Evolutionary conservation across 179 eudicot genomes (phyloP).

Genomic region (Corrigiola litoralis): DNA sequence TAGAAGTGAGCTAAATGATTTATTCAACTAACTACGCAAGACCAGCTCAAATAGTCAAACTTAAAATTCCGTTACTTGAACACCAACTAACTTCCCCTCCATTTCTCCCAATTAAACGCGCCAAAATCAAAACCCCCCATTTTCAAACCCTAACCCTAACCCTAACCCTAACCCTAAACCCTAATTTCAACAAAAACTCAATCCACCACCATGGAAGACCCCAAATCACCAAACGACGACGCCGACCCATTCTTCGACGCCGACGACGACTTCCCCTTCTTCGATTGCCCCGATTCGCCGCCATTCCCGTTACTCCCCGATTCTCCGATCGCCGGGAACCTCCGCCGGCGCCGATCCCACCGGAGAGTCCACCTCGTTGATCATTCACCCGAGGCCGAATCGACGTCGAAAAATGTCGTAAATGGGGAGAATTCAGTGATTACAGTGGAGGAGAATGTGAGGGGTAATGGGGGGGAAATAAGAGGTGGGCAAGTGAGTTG

Average conservation of each 20-base stretch:
- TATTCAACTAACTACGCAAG: too few relatives aligned
- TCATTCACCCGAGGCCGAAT: constrained; percentile 9
- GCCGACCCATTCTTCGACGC: constrained; percentile 48
- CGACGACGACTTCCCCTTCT: constrained; percentile 58
- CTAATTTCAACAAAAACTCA: background rate
- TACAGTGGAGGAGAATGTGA: constrained; percentile 21
- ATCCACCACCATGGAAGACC: constrained; percentile 35
- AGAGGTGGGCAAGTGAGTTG: constrained; percentile 27
- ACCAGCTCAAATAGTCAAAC: too few relatives aligned
- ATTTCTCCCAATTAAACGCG: too few relatives aligned
- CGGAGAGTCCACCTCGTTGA: constrained; percentile 20
- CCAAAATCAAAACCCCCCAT: too few relatives aligned
- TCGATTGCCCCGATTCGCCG: constrained; percentile 49
- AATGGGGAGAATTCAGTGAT: constrained; percentile 1
- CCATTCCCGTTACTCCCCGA: too few relatives aligned
- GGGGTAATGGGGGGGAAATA: constrained; percentile 15
- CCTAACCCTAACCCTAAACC: constrained; percentile 6
- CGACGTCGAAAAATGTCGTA: constrained; percentile 3
- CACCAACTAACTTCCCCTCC: too few relatives aligned
- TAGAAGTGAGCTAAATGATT: too few relatives aligned
- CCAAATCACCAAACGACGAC: constrained; percentile 30
- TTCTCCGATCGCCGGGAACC: constrained; percentile 16
- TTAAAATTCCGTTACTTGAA: too few relatives aligned
- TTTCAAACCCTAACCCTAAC: constrained; percentile 9
- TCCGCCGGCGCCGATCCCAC: background rate